Percentiles rank a stretch among this genome's conserved stretches.
Conservation (phyloP, 2,329 filamentous ascomycete species). For the Botryotinia narcissicola region DNA sequence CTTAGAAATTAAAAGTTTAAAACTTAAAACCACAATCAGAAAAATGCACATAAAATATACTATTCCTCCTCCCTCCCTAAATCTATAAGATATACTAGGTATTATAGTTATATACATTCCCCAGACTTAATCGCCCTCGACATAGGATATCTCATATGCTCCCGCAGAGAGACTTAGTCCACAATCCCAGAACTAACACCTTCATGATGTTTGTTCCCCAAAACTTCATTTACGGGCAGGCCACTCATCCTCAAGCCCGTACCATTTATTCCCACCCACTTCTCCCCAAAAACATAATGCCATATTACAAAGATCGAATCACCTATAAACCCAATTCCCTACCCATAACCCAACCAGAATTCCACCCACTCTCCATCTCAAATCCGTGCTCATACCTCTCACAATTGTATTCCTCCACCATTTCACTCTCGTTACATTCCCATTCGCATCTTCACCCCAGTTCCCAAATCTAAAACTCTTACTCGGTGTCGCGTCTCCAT, state of each 20-base stretch:
- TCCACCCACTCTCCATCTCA: conserved; percentile 23
- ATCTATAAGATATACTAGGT: background rate
- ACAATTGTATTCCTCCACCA: background rate
- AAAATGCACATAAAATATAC: background rate
- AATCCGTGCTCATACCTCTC: conserved; percentile 1
- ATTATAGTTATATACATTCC: background rate
- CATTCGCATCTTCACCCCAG: conserved; percentile 12
- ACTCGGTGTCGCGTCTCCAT: conserved; percentile 18
- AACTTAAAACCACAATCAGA: no score
- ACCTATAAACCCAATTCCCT: conserved; percentile 27
- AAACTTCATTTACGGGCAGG: background rate
- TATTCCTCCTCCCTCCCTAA: background rate
- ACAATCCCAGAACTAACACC: background rate
- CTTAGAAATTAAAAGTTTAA: no score
- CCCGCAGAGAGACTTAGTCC: background rate
- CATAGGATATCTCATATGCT: background rate
- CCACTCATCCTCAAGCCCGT: background rate
- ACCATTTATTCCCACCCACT: background rate
- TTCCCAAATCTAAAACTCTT: conserved; percentile 28
- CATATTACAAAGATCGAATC: background rate
- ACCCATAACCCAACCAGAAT: conserved; percentile 25
- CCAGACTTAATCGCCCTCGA: background rate
- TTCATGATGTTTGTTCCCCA: background rate
- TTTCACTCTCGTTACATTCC: background rate
- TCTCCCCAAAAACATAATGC: background rate